phyloP scores from a whole-genome alignment of 1,284 basidiomycete species.

The Apiotrichum gracile region DNA sequence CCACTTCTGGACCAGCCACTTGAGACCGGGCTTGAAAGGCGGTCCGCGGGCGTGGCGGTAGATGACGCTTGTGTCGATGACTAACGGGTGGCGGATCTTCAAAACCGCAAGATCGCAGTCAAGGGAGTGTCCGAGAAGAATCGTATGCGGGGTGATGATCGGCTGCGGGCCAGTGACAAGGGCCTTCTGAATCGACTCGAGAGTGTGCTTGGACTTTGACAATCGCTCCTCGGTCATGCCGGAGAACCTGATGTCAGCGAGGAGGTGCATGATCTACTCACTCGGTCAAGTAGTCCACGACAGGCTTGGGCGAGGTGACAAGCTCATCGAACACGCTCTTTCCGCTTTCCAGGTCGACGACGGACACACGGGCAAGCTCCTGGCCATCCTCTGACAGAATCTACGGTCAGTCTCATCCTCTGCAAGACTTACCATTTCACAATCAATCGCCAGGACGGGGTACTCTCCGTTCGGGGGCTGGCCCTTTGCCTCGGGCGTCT shows the following conservation, averaged over 20 bases:
- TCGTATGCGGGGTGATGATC: slow-evolving; percentile 59
- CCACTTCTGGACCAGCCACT: slow-evolving; percentile 89
- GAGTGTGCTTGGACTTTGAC: slow-evolving; percentile 62
- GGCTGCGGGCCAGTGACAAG: slow-evolving; percentile 54
- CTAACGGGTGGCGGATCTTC: slow-evolving; percentile 71
- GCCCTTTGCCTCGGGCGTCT: slow-evolving; percentile 57
- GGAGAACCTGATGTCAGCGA: slow-evolving; percentile 60
- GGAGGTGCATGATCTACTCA: slow-evolving; percentile 38
- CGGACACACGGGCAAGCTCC: slow-evolving; percentile 73
- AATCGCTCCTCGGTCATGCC: slow-evolving; percentile 77
- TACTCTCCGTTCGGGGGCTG: slow-evolving; percentile 30
- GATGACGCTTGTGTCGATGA: slow-evolving; percentile 81
- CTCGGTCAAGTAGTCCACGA: slow-evolving; percentile 82
- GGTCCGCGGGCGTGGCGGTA: slow-evolving; percentile 85
- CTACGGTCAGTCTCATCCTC: slow-evolving; percentile 46
- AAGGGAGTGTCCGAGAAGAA: slow-evolving; percentile 87
- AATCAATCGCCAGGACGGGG: slow-evolving; percentile 60
- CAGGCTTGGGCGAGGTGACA: slow-evolving; percentile 73
- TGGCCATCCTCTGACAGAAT: slow-evolving; percentile 80
- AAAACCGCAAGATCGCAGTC: slow-evolving; percentile 83
- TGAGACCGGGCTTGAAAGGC: slow-evolving; percentile 82
- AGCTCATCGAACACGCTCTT: slow-evolving; percentile 74
- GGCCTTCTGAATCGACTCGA: slow-evolving; percentile 66
- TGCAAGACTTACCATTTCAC: slow-evolving; percentile 71
- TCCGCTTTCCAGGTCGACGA: slow-evolving; percentile 68